A percentile compares a stretch with the other conserved stretches of the same genome.
phyloP scores from a whole-genome alignment of 106 monocot species.

The Platanthera zijinensis region DNA sequence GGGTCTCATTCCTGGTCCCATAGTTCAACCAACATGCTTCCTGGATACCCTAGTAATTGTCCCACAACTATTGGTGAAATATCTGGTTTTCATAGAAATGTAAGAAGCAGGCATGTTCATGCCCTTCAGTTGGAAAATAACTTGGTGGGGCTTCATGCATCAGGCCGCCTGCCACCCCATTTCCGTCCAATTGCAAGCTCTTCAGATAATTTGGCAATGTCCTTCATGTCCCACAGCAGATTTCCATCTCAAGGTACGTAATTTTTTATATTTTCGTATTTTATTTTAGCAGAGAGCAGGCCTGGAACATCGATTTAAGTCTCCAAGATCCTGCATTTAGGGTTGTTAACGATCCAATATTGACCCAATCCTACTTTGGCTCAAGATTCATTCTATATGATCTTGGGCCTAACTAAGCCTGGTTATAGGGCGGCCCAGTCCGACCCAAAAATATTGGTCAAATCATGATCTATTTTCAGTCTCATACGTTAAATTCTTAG shows the following conservation, averaged over 20 bases:
- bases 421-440: no score
- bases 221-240: not conserved
- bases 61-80: slow-evolving; percentile 15
- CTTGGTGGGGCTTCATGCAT: slow-evolving; percentile 9
- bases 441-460: no score
- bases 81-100: slow-evolving; percentile 58
- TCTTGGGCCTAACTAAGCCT: no score
- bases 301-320: no score
- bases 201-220: slow-evolving; percentile 12
- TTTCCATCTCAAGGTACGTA: slow-evolving; percentile 18
- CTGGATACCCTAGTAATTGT: slow-evolving; percentile 10
- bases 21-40: slow-evolving; percentile 11
- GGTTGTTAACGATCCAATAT: no score
- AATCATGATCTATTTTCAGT: no score
- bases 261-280: not conserved
- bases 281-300: no score
- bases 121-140: slow-evolving; percentile 14
- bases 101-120: slow-evolving; percentile 34
- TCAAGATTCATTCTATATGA: no score
- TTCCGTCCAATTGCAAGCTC: slow-evolving; percentile 8
- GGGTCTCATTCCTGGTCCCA: slow-evolving; percentile 13
- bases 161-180: slow-evolving; percentile 17
- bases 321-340: no score
- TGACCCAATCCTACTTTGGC: no score
- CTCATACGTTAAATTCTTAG: no score